Evolutionary conservation across 768 basidiomycete species (phyloP).

Genomic region (Lentinula detonsa): DNA sequence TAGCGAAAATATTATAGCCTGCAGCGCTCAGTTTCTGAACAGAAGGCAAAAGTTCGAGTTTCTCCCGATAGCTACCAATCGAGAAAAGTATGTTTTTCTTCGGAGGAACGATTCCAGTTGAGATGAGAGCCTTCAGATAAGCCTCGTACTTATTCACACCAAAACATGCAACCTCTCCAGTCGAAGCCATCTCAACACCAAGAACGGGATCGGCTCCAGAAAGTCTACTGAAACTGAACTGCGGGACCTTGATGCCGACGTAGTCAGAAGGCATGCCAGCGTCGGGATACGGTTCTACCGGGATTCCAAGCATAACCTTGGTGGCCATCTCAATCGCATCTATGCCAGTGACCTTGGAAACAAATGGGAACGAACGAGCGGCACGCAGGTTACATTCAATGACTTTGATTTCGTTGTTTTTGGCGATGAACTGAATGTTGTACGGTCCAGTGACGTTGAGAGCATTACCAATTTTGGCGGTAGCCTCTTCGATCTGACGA

Average conservation of each 20-base stretch:
- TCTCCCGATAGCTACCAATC: constrained; percentile 95
- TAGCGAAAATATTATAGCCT: constrained; percentile 96
- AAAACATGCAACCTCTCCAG: constrained; percentile 98
- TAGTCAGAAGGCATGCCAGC: constrained; percentile 84
- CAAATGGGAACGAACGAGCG: constrained; percentile 97
- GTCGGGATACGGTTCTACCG: constrained; percentile 88
- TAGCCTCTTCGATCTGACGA: constrained; percentile 93
- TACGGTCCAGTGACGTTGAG: constrained; percentile 97
- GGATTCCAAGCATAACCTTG: constrained; percentile 93
- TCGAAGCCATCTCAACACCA: constrained; percentile 99
- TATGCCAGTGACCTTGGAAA: constrained; percentile 95
- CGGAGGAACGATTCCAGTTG: constrained; percentile 90
- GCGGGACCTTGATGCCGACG: constrained; percentile 99
- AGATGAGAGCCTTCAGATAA: constrained; percentile 94
- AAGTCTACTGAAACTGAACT: constrained; percentile 95
- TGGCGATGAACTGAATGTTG: constrained; percentile 99
- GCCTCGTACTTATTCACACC: constrained; percentile 98
- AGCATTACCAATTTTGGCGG: constrained; percentile 94
- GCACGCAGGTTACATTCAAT: constrained; percentile 99
- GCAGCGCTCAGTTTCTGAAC: constrained; percentile 92
- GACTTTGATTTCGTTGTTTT: constrained; percentile 99
- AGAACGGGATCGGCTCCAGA: constrained; percentile 97
- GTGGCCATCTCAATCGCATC: constrained; percentile 99
- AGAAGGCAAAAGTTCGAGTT: constrained; percentile 90
- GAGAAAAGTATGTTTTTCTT: constrained; percentile 98